phyloP scores from a whole-genome alignment of 257 asterid species.

The Solanum etuberosum region DNA sequence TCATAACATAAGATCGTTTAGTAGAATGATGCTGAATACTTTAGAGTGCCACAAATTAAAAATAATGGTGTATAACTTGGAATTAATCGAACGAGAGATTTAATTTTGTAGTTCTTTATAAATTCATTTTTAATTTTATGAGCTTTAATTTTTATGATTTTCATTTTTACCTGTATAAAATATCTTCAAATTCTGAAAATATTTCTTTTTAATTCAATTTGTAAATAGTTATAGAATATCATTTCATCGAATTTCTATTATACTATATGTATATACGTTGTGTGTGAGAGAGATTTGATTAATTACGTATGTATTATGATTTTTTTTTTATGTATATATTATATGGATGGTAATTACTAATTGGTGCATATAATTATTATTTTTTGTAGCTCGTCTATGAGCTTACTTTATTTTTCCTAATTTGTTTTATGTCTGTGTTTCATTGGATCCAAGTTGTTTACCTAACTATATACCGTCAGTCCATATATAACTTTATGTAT shows the following conservation, averaged over 20 bases:
- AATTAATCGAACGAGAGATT: neutral
- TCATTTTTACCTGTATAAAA: neutral
- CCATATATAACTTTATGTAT: neutral
- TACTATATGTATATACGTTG: neutral
- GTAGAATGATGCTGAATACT: neutral
- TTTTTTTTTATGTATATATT: neutral
- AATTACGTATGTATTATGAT: neutral
- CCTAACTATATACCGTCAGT: neutral
- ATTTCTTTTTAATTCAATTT: too few species aligned
- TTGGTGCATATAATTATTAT: neutral
- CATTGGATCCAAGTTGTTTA: neutral
- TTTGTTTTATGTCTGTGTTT: neutral
- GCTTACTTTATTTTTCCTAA: neutral
- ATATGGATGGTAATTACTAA: neutral
- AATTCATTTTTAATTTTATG: too few species aligned
- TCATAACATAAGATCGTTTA: neutral
- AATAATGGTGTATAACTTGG: neutral
- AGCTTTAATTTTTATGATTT: neutral
- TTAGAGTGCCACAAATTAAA: neutral
- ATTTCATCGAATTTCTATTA: neutral
- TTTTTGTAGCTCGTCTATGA: neutral
- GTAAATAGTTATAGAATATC: too few species aligned
- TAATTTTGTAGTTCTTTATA: neutral
- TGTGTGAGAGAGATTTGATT: neutral
- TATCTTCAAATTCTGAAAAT: neutral